phyloP scores from a whole-genome alignment of 2,329 filamentous ascomycete species.

The Fusarium duplospermum region DNA sequence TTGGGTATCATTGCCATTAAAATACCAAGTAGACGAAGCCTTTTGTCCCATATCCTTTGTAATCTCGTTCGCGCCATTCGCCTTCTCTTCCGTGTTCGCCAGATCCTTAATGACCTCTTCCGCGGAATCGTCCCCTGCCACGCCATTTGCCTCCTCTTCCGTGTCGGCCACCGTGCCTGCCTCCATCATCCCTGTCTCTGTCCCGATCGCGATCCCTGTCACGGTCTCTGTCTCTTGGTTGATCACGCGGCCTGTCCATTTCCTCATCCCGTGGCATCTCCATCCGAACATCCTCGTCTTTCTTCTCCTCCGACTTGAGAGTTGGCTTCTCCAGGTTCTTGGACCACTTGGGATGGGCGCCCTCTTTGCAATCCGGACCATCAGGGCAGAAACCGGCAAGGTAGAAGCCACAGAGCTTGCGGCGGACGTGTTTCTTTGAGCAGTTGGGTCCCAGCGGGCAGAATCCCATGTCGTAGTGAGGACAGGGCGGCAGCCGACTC shows the following conservation, averaged over 20 bases:
- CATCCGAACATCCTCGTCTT: constrained; percentile 58
- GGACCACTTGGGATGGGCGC: constrained; percentile 86
- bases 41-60: neutral
- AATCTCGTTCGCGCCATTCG: neutral
- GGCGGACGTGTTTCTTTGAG: constrained; percentile 87
- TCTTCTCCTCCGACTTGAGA: constrained; percentile 74
- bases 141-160: constrained; percentile 55
- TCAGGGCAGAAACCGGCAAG: constrained; percentile 95
- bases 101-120: constrained; percentile 46
- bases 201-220: constrained; percentile 20
- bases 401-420: constrained; percentile 85
- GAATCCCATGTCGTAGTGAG: constrained; percentile 94
- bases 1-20: constrained; percentile 31
- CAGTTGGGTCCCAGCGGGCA: constrained; percentile 91
- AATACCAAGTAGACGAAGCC: constrained; percentile 15
- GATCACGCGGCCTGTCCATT: constrained; percentile 51
- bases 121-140: constrained; percentile 53
- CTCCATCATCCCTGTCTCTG: constrained; percentile 41
- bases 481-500: constrained; percentile 81
- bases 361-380: constrained; percentile 77
- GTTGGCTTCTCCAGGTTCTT: constrained; percentile 80
- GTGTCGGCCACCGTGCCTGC: constrained; percentile 49
- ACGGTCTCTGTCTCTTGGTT: constrained; percentile 45
- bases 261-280: constrained; percentile 52
- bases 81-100: neutral